phyloP scores from a whole-genome alignment of 1,139 yeast species.

The Wickerhamomyces sp. region DNA sequence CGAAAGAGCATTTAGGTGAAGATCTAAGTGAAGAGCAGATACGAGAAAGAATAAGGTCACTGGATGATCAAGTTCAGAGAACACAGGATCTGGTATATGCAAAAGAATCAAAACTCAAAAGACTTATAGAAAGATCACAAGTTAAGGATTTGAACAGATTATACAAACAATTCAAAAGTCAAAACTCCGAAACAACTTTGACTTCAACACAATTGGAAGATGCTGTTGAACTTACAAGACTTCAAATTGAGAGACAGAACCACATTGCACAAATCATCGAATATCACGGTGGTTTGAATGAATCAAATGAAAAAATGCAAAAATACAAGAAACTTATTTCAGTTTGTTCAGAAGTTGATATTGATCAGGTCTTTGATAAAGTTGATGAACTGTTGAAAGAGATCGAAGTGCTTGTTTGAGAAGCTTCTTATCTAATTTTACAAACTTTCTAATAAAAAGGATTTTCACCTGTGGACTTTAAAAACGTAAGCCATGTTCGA shows the following conservation, averaged over 20 bases:
- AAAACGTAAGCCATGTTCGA: too few relatives aligned
- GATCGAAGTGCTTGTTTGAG: constrained; percentile 15
- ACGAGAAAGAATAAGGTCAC: constrained; percentile 12
- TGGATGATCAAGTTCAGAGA: constrained; percentile 23
- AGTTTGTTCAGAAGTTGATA: constrained; percentile 72
- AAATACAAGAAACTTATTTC: constrained; percentile 81
- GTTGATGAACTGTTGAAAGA: constrained; percentile 27
- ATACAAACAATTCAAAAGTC: constrained; percentile 39
- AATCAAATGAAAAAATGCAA: constrained; percentile 47
- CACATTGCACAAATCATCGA: constrained; percentile 40
- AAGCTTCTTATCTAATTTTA: too few relatives aligned
- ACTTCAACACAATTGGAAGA: constrained; percentile 21
- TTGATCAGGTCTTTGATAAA: constrained; percentile 64
- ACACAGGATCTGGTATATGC: constrained; percentile 21
- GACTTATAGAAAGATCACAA: constrained; percentile 50
- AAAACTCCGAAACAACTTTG: constrained; percentile 8
- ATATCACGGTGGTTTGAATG: constrained; percentile 35
- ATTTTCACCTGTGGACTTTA: too few relatives aligned
- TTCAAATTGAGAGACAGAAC: constrained; percentile 44
- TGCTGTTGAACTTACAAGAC: constrained; percentile 35
- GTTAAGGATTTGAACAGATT: constrained; percentile 43
- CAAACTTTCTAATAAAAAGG: too few relatives aligned
- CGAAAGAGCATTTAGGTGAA: constrained; percentile 26
- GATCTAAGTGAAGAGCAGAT: constrained; percentile 15
- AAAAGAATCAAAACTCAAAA: constrained; percentile 29